These are phyloP conservation scores for Beta corolliflora DNA, from an alignment of 179 eudicot genomes.

Conservation along the genomic window DNA sequence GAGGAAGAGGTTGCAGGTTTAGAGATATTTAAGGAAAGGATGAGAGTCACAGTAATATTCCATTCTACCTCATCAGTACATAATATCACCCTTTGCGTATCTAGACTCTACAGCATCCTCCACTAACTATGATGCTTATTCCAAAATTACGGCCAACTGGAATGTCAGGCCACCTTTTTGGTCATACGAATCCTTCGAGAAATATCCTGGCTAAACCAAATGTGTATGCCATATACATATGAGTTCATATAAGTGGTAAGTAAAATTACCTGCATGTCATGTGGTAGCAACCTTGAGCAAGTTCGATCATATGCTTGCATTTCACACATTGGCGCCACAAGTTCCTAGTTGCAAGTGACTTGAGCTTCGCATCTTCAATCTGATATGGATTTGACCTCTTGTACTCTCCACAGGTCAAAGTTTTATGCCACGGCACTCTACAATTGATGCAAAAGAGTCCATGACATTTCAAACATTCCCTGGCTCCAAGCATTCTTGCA, in stretches of 20 bases:
- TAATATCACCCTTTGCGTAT: too few species aligned
- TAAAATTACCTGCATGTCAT: conserved; percentile 69
- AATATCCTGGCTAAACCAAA: neutral
- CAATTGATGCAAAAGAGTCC: conserved; percentile 59
- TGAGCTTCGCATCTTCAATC: conserved; percentile 50
- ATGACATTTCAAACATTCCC: conserved; percentile 49
- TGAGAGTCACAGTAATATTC: too few species aligned
- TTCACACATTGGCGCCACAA: conserved; percentile 74
- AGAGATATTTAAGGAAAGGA: too few species aligned
- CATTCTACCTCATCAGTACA: too few species aligned
- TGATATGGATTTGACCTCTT: conserved; percentile 41
- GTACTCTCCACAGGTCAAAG: conserved; percentile 46
- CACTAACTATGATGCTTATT: too few species aligned
- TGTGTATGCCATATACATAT: neutral
- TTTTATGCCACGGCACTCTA: conserved; percentile 65
- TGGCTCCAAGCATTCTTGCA: conserved; percentile 29
- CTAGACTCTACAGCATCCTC: too few species aligned
- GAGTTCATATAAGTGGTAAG: neutral
- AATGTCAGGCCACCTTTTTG: neutral
- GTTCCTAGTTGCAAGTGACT: conserved; percentile 53
- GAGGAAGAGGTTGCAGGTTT: too few species aligned
- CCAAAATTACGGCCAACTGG: too few species aligned
- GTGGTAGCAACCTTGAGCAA: conserved; percentile 76
- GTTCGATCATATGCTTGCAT: conserved; percentile 80
- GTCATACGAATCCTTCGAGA: neutral